Conservation (phyloP, 2,329 filamentous ascomycete species). For the Aspergillaceae sp. region DNA sequence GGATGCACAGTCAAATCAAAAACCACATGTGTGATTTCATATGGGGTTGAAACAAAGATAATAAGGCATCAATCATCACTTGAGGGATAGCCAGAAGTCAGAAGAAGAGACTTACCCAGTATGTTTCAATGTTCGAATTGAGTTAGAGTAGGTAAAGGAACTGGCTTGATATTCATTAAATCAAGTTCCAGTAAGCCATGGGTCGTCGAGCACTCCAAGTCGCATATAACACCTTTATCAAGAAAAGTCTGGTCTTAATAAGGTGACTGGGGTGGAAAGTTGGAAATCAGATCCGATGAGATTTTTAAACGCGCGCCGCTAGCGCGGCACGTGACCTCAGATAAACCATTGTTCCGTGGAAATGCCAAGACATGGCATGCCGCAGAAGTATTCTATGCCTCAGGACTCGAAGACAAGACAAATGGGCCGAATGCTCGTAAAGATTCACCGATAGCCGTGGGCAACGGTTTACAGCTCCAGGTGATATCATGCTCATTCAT, state of each 20-base stretch:
- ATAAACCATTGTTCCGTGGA: slow-evolving; percentile 7
- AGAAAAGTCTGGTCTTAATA: too few relatives aligned
- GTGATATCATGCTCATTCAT: neutral
- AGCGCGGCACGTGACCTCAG: slow-evolving; percentile 18
- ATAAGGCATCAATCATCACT: slow-evolving; percentile 29
- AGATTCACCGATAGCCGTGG: too few relatives aligned
- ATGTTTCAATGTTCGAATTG: neutral
- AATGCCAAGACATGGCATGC: too few relatives aligned
- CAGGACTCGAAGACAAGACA: too few relatives aligned
- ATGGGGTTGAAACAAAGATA: slow-evolving; percentile 34
- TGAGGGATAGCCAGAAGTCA: neutral
- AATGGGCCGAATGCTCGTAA: too few relatives aligned
- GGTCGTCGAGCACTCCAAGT: too few relatives aligned
- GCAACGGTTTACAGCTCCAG: neutral
- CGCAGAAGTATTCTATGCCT: too few relatives aligned
- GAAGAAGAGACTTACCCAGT: slow-evolving; percentile 6
- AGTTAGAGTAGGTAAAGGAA: slow-evolving; percentile 1
- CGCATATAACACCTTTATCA: too few relatives aligned
- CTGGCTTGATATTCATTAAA: neutral
- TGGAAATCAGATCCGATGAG: slow-evolving; percentile 6
- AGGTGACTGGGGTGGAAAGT: neutral
- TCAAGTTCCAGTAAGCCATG: neutral
- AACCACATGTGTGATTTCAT: slow-evolving; percentile 22
- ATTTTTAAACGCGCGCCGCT: slow-evolving; percentile 12
- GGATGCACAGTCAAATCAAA: slow-evolving; percentile 24